These are phyloP conservation scores for Pseudogymnoascus sp. DNA, from an alignment of 2,329 filamentous ascomycete genomes.

Conservation along the genomic window DNA sequence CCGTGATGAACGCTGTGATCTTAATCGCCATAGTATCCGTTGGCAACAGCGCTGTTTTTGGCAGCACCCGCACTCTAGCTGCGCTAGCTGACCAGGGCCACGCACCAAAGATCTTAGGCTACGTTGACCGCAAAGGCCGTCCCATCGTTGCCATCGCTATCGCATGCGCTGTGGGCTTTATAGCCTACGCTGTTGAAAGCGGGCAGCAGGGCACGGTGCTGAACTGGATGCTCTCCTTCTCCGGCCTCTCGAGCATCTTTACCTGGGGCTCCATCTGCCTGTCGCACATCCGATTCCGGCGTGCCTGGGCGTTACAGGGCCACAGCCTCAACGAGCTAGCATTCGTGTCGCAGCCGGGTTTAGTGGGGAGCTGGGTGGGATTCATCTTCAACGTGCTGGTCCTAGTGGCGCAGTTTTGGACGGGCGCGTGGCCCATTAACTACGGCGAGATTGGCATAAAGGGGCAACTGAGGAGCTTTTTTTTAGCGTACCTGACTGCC, in stretches of 20 bases:
- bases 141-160: conserved; percentile 66
- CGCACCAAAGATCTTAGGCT: conserved; percentile 68
- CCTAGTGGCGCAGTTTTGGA: conserved; percentile 81
- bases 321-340: conserved; percentile 68
- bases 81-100: conserved; percentile 84
- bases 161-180: conserved; percentile 60
- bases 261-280: conserved; percentile 81
- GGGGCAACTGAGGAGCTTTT: conserved; percentile 58
- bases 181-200: conserved; percentile 70
- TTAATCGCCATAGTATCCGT: conserved; percentile 85
- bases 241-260: conserved; percentile 66
- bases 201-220: conserved; percentile 56
- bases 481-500: conserved; percentile 62
- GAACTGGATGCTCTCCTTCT: conserved; percentile 71
- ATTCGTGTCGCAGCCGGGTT: conserved; percentile 71
- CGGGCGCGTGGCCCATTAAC: conserved; percentile 68
- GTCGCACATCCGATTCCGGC: conserved; percentile 83
- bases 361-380: conserved; percentile 74
- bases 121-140: conserved; percentile 76
- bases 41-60: conserved; percentile 86
- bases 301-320: conserved; percentile 63
- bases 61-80: conserved; percentile 81
- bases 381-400: conserved; percentile 68
- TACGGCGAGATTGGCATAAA: conserved; percentile 39
- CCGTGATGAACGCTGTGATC: conserved; percentile 92